phyloP scores from a whole-genome alignment of 768 basidiomycete species.

The Trametes cinnabarina region DNA sequence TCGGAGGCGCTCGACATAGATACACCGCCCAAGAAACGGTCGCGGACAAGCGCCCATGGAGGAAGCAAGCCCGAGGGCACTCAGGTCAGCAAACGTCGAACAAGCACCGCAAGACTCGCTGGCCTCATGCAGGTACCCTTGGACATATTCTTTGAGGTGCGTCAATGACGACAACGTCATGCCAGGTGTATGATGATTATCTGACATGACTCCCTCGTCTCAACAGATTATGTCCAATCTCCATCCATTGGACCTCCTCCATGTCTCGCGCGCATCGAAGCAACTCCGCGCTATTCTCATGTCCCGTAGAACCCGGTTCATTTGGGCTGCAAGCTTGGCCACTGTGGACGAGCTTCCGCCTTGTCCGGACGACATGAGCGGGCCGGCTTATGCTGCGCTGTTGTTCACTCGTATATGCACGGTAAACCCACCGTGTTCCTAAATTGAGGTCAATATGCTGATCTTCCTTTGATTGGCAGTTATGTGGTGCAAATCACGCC shows the following conservation, averaged over 20 bases:
- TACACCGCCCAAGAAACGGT: too few relatives aligned
- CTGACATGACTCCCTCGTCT: too few relatives aligned
- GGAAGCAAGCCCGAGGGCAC: too few relatives aligned
- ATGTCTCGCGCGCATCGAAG: slow-evolving; percentile 1
- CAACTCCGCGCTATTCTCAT: not conserved
- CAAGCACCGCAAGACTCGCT: not conserved
- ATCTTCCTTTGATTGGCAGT: not conserved
- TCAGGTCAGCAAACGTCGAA: too few relatives aligned
- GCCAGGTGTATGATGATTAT: too few relatives aligned
- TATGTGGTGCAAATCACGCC: not conserved
- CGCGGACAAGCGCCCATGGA: too few relatives aligned
- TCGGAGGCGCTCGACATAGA: too few relatives aligned
- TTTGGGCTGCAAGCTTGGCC: not conserved
- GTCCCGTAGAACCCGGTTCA: not conserved
- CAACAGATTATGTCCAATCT: not conserved
- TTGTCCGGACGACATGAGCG: not conserved
- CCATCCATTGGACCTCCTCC: slow-evolving; percentile 3
- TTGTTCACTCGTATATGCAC: not conserved
- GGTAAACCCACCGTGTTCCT: not conserved
- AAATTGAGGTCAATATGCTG: too few relatives aligned
- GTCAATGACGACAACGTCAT: too few relatives aligned
- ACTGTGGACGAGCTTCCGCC: not conserved
- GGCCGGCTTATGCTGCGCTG: not conserved
- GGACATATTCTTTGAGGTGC: slow-evolving; percentile 4
- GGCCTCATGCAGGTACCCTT: not conserved